phyloP scores from a whole-genome alignment of 192 early-diverging fungal genomes.

The Coemansia sp. region DNA sequence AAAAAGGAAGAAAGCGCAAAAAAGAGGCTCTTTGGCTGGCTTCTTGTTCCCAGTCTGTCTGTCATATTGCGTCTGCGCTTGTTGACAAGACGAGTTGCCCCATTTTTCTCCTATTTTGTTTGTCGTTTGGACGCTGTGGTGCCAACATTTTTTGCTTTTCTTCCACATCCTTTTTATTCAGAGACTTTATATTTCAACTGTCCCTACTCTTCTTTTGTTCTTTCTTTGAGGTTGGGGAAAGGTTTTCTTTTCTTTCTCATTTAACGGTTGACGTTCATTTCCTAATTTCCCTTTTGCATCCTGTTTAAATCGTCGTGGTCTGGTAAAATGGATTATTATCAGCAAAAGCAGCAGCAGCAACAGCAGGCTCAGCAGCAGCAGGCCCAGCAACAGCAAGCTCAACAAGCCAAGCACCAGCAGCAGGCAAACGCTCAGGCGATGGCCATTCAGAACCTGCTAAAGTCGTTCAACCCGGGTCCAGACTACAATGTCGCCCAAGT shows the following conservation, averaged over 20 bases:
- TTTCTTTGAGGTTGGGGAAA: no score
- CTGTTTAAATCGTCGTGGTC: neutral
- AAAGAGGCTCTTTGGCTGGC: no score
- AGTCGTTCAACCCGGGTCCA: constrained; percentile 72
- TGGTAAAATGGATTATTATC: constrained; percentile 30
- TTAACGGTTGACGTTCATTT: neutral
- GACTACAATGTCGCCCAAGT: constrained; percentile 85
- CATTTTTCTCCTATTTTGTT: no score
- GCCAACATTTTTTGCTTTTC: no score
- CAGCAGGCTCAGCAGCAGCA: constrained; percentile 27
- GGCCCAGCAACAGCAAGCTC: constrained; percentile 32
- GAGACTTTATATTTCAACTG: no score
- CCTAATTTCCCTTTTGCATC: constrained; percentile 13
- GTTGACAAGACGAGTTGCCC: no score
- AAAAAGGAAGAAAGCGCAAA: no score
- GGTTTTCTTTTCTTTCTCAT: neutral
- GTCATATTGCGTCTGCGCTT: no score
- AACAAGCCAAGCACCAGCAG: constrained; percentile 47
- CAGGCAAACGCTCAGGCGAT: constrained; percentile 47
- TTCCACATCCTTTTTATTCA: no score
- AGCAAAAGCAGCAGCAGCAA: constrained; percentile 28
- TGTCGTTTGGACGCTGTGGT: no score
- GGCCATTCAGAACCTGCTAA: constrained; percentile 52
- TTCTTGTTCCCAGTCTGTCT: no score
- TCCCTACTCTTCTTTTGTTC: no score